Evolutionary conservation across 129 eudicot species (phyloP), one percentile per base, ranked within the genome.

Genomic region (Flaveria ramosissima): DNA sequence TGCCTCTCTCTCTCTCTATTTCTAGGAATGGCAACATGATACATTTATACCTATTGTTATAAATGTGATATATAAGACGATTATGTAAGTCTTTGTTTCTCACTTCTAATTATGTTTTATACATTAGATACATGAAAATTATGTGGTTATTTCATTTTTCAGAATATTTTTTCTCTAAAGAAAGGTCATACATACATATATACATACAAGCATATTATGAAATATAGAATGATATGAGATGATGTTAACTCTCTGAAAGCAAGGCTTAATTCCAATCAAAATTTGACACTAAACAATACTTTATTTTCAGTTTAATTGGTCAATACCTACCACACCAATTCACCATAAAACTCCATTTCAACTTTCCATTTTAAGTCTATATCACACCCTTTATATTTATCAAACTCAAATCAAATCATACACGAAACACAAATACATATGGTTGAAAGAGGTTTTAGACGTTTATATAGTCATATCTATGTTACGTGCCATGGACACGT

Each of bases 291-390:
- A 23, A 23, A 63, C 19, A 42, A 73, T 65, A 53, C 69, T 80
- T 80, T 73, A 1, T 21, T 73, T 61, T 52, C 21, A 43, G 21
- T 42, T 72, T 73, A 66, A 73, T 73, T 80, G 84, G 80, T 73
- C 70, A 73, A 51, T 47, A 80, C 80, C 84, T 66, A 80, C 84
- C 84, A 66, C 80, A 80, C 84, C 80, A 80, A 56, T 66, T 19
- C 62, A 55, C 79, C 83, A 65, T 73, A 72, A 48, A 80, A 80
- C 21, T 80, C 59, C 17, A 27, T 48, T 36, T 73, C 32, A 80
- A 27, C 62, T 73, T 80, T 80, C 78, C 60, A 51, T 63, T 36
- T 79, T 63, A 51, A 36, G 62, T 80, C 74, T 26, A 79, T 63
- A 65, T 43, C 47, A n/a, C 57, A 41, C 12, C 52, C 12, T 63